Conservation (phyloP, 495 filamentous ascomycete species). For the Trichoderma parareesei region DNA sequence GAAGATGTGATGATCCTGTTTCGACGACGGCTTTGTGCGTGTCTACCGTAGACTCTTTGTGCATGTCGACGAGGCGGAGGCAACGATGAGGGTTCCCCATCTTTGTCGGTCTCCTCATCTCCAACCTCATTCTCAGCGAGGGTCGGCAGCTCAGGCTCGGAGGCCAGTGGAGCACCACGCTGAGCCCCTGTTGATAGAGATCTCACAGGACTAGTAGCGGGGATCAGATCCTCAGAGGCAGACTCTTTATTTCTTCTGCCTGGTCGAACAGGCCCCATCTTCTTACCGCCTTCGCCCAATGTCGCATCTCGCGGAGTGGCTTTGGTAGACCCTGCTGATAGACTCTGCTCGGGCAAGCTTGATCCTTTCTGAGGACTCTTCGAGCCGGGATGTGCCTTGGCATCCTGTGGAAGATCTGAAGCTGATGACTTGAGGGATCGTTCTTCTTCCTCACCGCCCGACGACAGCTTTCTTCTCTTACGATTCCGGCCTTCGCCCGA, state of each 20-base stretch:
- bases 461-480: constrained; percentile 4
- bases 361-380: background rate
- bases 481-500: background rate
- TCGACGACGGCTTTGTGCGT: background rate
- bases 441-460: background rate
- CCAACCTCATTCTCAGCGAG: background rate
- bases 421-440: background rate
- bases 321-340: background rate
- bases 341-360: background rate
- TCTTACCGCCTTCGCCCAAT: background rate
- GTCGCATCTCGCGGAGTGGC: background rate
- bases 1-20: background rate
- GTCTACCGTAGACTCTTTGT: background rate
- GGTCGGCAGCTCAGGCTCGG: constrained; percentile 5
- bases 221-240: constrained; percentile 1
- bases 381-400: background rate
- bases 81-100: background rate
- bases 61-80: background rate
- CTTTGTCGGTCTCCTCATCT: background rate
- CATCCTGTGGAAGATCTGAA: too few relatives aligned
- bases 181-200: background rate
- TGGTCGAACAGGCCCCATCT: too few relatives aligned
- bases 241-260: background rate
- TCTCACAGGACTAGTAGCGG: constrained; percentile 10
- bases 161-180: background rate